Evolutionary conservation across 2,329 filamentous ascomycete species (phyloP).

Genomic region (Aureobasidium sp.): DNA sequence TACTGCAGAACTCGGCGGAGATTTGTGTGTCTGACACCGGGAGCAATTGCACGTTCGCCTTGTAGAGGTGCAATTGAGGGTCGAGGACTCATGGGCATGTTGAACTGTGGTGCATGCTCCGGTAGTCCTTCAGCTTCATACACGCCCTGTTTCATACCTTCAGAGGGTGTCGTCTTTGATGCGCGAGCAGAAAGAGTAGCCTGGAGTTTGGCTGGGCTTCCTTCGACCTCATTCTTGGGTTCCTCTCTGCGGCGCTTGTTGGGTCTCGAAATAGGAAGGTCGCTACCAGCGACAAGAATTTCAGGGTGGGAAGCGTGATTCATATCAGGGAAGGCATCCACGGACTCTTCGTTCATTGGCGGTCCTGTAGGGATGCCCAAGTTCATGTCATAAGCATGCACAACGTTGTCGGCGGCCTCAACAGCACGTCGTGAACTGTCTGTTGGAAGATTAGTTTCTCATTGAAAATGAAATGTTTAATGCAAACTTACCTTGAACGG

Average conservation of each 20-base stretch:
- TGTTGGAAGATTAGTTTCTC: slow-evolving; percentile 26
- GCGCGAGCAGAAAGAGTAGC: slow-evolving; percentile 20
- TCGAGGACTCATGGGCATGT: not conserved
- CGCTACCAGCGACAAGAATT: slow-evolving; percentile 38
- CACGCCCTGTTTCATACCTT: slow-evolving; percentile 24
- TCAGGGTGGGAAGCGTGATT: slow-evolving; percentile 29
- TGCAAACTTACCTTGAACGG: slow-evolving; percentile 52
- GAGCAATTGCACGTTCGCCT: slow-evolving; percentile 35
- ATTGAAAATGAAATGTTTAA: not conserved
- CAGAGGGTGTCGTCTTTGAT: slow-evolving; percentile 21
- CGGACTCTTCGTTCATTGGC: slow-evolving; percentile 19
- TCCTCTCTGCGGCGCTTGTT: slow-evolving; percentile 41
- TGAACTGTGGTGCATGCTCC: not conserved
- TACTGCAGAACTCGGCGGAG: slow-evolving; percentile 45
- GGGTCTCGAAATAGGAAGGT: slow-evolving; percentile 34
- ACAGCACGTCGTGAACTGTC: slow-evolving; percentile 65
- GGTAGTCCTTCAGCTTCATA: slow-evolving; percentile 25
- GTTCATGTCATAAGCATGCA: slow-evolving; percentile 68
- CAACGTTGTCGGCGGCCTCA: slow-evolving; percentile 68
- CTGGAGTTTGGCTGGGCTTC: slow-evolving; percentile 23
- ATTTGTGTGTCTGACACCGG: slow-evolving; percentile 42
- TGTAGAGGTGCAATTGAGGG: not conserved
- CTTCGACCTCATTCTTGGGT: slow-evolving; percentile 14
- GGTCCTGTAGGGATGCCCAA: slow-evolving; percentile 63
- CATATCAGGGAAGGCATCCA: not conserved